A percentile compares a stretch with the other conserved stretches of the same genome.
phyloP scores from a whole-genome alignment of 352 stramenopile genomes.

The Phytophthora sojae region DNA sequence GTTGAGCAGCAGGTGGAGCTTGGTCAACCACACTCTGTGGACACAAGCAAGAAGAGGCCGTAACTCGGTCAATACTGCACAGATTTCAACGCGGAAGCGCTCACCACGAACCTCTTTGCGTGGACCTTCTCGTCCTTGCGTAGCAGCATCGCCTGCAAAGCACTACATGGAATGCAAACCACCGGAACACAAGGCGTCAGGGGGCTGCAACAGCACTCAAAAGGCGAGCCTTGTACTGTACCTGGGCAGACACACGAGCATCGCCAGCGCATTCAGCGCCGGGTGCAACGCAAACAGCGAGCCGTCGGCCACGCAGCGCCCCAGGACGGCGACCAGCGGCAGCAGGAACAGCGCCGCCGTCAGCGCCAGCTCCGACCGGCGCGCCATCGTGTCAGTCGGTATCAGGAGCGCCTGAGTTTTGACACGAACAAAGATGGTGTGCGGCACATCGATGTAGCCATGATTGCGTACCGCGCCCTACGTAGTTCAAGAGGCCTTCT shows the following conservation, averaged over 20 bases:
- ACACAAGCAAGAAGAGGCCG: background rate
- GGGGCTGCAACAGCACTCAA: background rate
- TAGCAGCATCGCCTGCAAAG: conserved; percentile 63
- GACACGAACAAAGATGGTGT: conserved; percentile 4
- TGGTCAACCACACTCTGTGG: conserved; percentile 56
- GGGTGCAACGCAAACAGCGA: conserved; percentile 68
- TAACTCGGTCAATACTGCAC: conserved; percentile 16
- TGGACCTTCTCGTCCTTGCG: conserved; percentile 53
- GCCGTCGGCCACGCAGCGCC: conserved; percentile 51
- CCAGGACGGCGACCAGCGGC: conserved; percentile 52
- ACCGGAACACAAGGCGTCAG: conserved; percentile 4
- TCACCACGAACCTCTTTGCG: conserved; percentile 42
- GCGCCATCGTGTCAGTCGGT: background rate
- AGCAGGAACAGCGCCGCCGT: conserved; percentile 59
- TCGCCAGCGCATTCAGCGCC: conserved; percentile 57
- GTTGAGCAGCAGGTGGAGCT: conserved; percentile 67
- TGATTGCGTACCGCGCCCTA: background rate
- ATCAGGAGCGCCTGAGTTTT: background rate
- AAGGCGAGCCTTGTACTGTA: too few relatives aligned
- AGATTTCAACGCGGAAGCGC: background rate
- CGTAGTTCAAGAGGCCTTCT: too few relatives aligned
- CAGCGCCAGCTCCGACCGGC: conserved; percentile 24
- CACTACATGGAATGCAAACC: conserved; percentile 32
- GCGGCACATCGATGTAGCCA: conserved; percentile 9
- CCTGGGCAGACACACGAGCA: conserved; percentile 63